These are phyloP conservation scores for Hanseniaspora uvarum DNA, from an alignment of 1,139 yeast species.

Conservation along the genomic window DNA sequence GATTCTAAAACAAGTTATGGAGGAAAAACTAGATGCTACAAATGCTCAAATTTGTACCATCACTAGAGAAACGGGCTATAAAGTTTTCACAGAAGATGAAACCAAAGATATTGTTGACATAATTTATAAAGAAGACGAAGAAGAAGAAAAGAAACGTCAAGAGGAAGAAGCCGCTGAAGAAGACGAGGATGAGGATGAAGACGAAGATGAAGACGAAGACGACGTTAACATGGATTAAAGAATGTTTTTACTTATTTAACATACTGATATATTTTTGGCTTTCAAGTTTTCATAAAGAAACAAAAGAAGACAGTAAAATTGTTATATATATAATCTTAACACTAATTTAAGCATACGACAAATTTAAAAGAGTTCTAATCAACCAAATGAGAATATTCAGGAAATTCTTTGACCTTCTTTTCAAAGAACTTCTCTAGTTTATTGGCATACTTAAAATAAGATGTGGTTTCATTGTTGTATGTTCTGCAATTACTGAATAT, in stretches of 20 bases:
- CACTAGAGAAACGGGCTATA: conserved; percentile 76
- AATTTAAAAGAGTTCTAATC: conserved; percentile 23
- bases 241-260: background rate
- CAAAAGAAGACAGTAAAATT: background rate
- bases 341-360: background rate
- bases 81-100: conserved; percentile 72
- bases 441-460: conserved; percentile 83
- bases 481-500: conserved; percentile 84
- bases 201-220: conserved; percentile 10
- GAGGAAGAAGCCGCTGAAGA: conserved; percentile 28
- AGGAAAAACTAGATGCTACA: conserved; percentile 89
- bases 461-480: conserved; percentile 80
- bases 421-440: conserved; percentile 82
- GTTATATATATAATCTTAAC: background rate
- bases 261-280: background rate
- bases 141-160: conserved; percentile 31
- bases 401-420: conserved; percentile 63
- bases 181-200: conserved; percentile 13
- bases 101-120: conserved; percentile 71
- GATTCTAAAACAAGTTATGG: conserved; percentile 96
- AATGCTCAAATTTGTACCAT: conserved; percentile 94
- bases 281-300: background rate
- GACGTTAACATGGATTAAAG: conserved; percentile 5
- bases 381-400: conserved; percentile 35
- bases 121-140: conserved; percentile 58